Conservation (phyloP, 164 flowering plant genomes). For the Annona cherimola region DNA sequence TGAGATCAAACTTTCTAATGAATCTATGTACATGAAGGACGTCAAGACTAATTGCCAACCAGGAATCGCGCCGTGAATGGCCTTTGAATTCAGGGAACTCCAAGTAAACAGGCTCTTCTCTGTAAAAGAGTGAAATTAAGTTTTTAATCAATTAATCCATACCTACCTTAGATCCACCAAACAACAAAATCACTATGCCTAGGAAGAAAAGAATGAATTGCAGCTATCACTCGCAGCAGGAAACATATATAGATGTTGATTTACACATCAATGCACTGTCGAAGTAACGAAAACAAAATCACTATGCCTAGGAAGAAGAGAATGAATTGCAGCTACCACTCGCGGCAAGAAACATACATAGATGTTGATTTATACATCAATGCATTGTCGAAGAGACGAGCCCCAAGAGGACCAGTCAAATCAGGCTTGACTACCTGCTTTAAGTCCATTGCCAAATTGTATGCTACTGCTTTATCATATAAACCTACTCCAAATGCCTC, state of each 20-base stretch:
- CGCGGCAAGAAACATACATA: conserved; percentile 42
- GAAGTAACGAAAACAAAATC: neutral
- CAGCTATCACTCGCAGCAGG: conserved; percentile 1
- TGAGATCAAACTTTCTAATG: conserved; percentile 46
- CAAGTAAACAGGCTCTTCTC: conserved; percentile 64
- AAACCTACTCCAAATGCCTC: conserved; percentile 77
- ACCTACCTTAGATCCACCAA: neutral
- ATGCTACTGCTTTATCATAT: conserved; percentile 74
- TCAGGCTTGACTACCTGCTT: conserved; percentile 86
- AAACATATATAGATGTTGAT: conserved; percentile 60
- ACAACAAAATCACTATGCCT: neutral
- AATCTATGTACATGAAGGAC: conserved; percentile 65
- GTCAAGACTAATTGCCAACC: conserved; percentile 79
- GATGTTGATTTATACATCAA: conserved; percentile 74
- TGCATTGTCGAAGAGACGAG: conserved; percentile 87
- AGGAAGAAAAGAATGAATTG: neutral
- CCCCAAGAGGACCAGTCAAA: conserved; percentile 88
- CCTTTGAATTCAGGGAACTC: conserved; percentile 92
- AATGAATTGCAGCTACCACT: neutral
- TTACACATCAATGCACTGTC: conserved; percentile 45
- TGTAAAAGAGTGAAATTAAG: conserved; percentile 28
- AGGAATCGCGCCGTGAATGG: conserved; percentile 78
- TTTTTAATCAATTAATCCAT: neutral
- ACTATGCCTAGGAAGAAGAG: neutral
- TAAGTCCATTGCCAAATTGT: conserved; percentile 63